phyloP scores from a whole-genome alignment of 1,284 basidiomycete genomes.

The Hortiboletus rubellus region DNA sequence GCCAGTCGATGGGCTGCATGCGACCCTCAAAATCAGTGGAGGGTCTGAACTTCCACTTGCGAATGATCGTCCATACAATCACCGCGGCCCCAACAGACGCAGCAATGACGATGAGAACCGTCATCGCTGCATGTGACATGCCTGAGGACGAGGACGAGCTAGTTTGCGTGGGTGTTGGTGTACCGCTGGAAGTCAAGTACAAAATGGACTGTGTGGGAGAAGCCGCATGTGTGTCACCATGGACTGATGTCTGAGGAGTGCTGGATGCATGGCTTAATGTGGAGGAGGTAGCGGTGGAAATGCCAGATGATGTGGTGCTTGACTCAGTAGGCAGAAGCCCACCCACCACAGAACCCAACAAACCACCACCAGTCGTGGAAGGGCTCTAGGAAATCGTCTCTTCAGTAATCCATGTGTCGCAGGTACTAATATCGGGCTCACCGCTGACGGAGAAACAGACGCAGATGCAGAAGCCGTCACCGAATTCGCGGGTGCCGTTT shows the following conservation, averaged over 20 bases:
- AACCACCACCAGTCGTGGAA: slow-evolving; percentile 7
- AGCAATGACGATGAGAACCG: slow-evolving; percentile 68
- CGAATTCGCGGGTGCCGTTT: slow-evolving; percentile 15
- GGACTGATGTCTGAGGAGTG: slow-evolving; percentile 18
- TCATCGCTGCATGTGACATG: slow-evolving; percentile 66
- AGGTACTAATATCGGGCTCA: slow-evolving; percentile 13
- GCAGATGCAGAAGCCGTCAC: slow-evolving; percentile 11
- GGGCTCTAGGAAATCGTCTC: slow-evolving; percentile 14
- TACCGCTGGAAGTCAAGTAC: slow-evolving; percentile 16
- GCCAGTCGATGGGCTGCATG: slow-evolving; percentile 83
- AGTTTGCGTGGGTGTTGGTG: slow-evolving; percentile 28
- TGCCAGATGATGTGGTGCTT: slow-evolving; percentile 15
- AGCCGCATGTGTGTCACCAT: slow-evolving; percentile 2
- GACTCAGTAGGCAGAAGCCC: slow-evolving; percentile 20
- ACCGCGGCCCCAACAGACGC: slow-evolving; percentile 64
- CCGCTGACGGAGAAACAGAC: slow-evolving; percentile 20
- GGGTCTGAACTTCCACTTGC: slow-evolving; percentile 87
- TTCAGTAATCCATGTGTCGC: slow-evolving; percentile 7
- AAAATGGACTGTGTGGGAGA: slow-evolving; percentile 17
- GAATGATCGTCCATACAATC: slow-evolving; percentile 84
- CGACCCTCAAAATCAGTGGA: slow-evolving; percentile 80
- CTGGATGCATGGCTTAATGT: slow-evolving; percentile 16
- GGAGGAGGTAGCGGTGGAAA: slow-evolving; percentile 15
- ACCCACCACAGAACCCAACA: slow-evolving; percentile 8
- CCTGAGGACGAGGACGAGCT: slow-evolving; percentile 23